phyloP scores from a whole-genome alignment of 257 asterid genomes.

The Solanum pinnatisectum region DNA sequence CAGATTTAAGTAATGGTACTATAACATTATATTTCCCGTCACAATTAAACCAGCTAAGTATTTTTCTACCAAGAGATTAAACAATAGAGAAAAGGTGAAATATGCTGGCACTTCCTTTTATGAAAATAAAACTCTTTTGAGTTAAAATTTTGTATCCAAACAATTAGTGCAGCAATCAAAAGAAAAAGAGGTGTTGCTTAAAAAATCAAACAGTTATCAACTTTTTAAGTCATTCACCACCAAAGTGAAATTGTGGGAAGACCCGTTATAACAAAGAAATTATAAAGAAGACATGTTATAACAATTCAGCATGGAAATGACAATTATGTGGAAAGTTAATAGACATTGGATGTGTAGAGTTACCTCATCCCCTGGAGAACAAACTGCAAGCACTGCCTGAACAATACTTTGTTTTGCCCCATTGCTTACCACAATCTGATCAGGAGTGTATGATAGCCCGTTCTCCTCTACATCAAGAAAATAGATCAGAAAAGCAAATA shows the following conservation, averaged over 20 bases:
- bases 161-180: background rate
- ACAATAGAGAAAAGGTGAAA: background rate
- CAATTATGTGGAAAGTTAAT: background rate
- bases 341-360: background rate
- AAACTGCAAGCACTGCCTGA: constrained; percentile 91
- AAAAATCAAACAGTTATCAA: background rate
- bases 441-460: constrained; percentile 74
- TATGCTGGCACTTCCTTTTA: background rate
- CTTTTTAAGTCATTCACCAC: background rate
- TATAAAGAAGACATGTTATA: too few species aligned
- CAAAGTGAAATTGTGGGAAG: background rate
- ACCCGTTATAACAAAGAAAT: background rate
- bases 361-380: constrained; percentile 99
- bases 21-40: background rate
- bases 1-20: background rate
- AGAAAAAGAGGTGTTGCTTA: background rate
- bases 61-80: background rate
- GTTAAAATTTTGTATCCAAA: background rate
- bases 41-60: background rate
- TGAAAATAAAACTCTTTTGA: background rate
- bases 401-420: constrained; percentile 91
- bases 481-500: background rate
- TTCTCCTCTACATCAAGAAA: constrained; percentile 62
- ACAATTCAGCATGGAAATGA: background rate
- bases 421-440: constrained; percentile 84